phyloP scores from a whole-genome alignment of 495 filamentous ascomycete genomes.

The Trichocladium uniseriatum region DNA sequence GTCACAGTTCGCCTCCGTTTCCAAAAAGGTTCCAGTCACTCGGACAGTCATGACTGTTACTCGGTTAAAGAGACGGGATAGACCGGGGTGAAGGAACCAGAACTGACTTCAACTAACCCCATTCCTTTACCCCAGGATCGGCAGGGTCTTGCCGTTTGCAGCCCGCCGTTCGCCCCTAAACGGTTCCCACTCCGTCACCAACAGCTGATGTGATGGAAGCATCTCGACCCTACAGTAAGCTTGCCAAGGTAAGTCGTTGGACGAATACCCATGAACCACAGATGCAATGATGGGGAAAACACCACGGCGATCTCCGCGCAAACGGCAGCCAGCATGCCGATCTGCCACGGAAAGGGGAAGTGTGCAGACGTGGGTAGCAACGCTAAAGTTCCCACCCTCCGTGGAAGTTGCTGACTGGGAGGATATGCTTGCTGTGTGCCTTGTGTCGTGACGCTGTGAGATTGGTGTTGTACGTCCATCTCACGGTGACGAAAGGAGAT shows the following conservation, averaged over 20 bases:
- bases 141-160: constrained; percentile 30
- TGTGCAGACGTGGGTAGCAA: constrained; percentile 14
- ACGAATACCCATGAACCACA: background rate
- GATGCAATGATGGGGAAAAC: background rate
- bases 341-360: constrained; percentile 21
- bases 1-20: too few relatives aligned
- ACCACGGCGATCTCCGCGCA: constrained; percentile 23
- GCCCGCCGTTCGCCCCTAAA: background rate
- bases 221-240: background rate
- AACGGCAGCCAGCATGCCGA: constrained; percentile 28
- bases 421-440: too few relatives aligned
- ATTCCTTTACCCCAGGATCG: constrained; percentile 19
- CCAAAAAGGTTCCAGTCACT: too few relatives aligned
- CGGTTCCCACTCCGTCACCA: constrained; percentile 1
- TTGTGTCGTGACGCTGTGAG: constrained; percentile 1
- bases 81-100: too few relatives aligned
- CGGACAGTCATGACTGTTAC: background rate
- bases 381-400: background rate
- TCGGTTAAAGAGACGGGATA: too few relatives aligned
- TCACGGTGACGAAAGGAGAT: constrained; percentile 3
- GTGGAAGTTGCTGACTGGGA: background rate
- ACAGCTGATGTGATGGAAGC: constrained; percentile 6
- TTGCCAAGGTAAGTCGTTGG: background rate
- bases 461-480: constrained; percentile 3
- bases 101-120: background rate